Evolutionary conservation across 495 filamentous ascomycete genomes (phyloP), one percentile per base, ranked within the genome.

Genomic region (Ascodesmis nigricans): DNA sequence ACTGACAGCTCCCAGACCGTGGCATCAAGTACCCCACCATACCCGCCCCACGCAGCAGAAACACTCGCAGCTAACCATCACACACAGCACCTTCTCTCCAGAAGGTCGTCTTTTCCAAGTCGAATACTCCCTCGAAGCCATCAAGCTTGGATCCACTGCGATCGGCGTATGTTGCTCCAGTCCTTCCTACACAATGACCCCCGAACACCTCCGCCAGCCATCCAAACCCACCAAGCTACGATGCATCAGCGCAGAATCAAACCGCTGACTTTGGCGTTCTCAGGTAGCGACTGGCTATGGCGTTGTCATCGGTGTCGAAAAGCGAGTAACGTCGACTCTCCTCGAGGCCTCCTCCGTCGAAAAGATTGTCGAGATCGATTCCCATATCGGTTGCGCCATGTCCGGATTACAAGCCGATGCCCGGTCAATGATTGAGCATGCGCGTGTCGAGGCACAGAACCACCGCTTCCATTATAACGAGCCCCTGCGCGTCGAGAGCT

Each of bases 51-150:
- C 8, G 36, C 15, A 31, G 29, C 47, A 30, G 32, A 36, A 10
- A 33, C 19, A 24, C 35, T 19, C 16, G 21, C 13, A 21, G 33
- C 37, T 44, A 43, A 35, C 20, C 21, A 17, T 17, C 28, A 21
- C 13, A 18, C 33, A 33, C 55, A 95, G 83, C 68, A 97, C 87
- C 68, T 97, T 97, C 75, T 97, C 87, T 45, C 87, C 87, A 31
- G 87, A 97, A 68, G 87, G 87, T 49, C 87, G 87, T 62, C 76
- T 97, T 57, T 97, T 97, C 71, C 87, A 97, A 67, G 87, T 97
- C 62, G 87, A 97, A 75, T 97, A 97, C 70, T 95, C 90, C 38
- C 77, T 97, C 43, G 87, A 97, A 70, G 87, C 87, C 57, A 97
- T 97, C 69, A 97, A 97, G 61, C 80, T 95, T 48, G 87, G 87